Evolutionary conservation across 441 rosid species (phyloP), one percentile per base, ranked within the genome.

Genomic region (Hypseocharis bilobata): DNA sequence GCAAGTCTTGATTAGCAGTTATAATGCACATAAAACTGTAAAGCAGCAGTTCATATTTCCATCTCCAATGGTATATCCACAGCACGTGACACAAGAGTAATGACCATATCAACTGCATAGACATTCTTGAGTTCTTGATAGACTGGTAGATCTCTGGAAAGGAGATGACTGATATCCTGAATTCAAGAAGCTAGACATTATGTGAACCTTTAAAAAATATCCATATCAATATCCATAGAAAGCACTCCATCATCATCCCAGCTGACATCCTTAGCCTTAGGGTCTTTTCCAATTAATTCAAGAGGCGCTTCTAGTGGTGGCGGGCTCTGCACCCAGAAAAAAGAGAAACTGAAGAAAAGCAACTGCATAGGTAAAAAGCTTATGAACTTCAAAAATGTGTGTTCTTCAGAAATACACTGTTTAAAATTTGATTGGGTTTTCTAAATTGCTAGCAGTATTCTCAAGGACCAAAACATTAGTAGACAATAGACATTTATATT

Each of bases 171-270:
- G 20, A 0, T 45, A n/a, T 45, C 20, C 27, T 22, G 4, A 20
- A 51, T 19, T 51, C 26, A 26, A 51, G 26, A 20, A 51, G 56
- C 56, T 45, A 45, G 52, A 45, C 4, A 45, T 45, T 19, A n/a
- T 2, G 29, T 8, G 5, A 61, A 68, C 79, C 68, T 76, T 88
- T 42, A 93, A 77, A 93, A 91, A 59, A 87, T 27, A 57, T 84
- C 90, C 76, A 54, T 30, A 23, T 54, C 59, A 3, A 87, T 61
- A 68, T 87, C 95, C 65, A 74, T 69, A 32, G 95, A 71, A 38
- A 86, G 96, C 67, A 86, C 93, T n/a, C 92, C 99, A 70, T 88
- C 96, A 62, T 86, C 96, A 79, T 92, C 95, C 98, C 97, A 90
- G 1, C 60, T 62, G 11, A 78, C 77, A 58, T 85, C 90, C 77